Percentiles rank a stretch among this genome's conserved stretches.
Evolutionary conservation across 805 yeast genomes (phyloP).

Genomic region (Yarrowia osloensis): DNA sequence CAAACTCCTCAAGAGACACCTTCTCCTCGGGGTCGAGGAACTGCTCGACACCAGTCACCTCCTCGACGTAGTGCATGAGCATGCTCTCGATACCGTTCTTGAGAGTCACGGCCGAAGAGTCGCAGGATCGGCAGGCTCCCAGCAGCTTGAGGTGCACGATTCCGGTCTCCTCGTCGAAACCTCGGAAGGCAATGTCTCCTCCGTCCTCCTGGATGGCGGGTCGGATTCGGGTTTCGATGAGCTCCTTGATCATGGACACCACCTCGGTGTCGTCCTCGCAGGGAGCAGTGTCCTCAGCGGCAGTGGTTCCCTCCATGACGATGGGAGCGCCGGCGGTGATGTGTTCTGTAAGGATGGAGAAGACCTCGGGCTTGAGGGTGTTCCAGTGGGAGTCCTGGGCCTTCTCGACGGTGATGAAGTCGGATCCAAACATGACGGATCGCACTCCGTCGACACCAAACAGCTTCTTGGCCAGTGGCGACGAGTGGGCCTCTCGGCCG

Average conservation of each 20-base stretch:
- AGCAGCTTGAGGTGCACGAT: slow-evolving; percentile 83
- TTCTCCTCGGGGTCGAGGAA: slow-evolving; percentile 77
- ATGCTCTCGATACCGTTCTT: slow-evolving; percentile 96
- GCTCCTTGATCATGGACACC: slow-evolving; percentile 84
- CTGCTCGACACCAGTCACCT: slow-evolving; percentile 85
- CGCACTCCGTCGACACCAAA: slow-evolving; percentile 75
- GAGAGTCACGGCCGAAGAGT: slow-evolving; percentile 85
- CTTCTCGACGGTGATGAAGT: slow-evolving; percentile 83
- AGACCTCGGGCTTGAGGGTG: slow-evolving; percentile 64
- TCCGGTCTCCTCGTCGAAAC: slow-evolving; percentile 83
- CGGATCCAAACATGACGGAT: slow-evolving; percentile 76
- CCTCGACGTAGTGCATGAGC: slow-evolving; percentile 96
- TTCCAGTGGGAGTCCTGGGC: slow-evolving; percentile 63
- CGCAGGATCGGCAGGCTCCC: slow-evolving; percentile 96
- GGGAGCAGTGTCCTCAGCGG: slow-evolving; percentile 47
- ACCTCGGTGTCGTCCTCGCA: slow-evolving; percentile 74
- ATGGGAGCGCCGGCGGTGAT: slow-evolving; percentile 55
- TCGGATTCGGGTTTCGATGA: slow-evolving; percentile 89
- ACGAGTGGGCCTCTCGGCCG: slow-evolving; percentile 72
- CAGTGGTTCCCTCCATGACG: slow-evolving; percentile 45
- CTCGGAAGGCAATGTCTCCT: slow-evolving; percentile 89
- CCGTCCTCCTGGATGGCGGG: slow-evolving; percentile 99
- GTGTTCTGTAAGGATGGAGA: slow-evolving; percentile 51
- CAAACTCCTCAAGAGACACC: slow-evolving; percentile 79
- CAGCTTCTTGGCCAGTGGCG: slow-evolving; percentile 76